Evolutionary conservation across 441 rosid genomes (phyloP), one percentile per base, ranked within the genome.

Genomic region (Croton setiger): DNA sequence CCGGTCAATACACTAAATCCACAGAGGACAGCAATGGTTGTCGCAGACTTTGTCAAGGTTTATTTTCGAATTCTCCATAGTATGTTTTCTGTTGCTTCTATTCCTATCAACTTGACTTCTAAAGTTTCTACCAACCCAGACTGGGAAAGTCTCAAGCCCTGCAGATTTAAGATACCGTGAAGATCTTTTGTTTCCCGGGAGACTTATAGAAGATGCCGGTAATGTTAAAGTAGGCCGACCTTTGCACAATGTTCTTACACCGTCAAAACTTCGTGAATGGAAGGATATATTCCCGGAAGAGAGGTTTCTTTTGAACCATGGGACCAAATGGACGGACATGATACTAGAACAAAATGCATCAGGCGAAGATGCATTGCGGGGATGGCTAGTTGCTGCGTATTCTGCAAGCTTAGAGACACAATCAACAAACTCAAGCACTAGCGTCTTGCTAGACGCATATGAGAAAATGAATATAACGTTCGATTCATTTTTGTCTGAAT

Each of bases 371-470:
- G 99, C 93, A 57, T 69, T 92, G 76, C 87, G 94, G 83, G 99
- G 98, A 55, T 95, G 99, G 98, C 73, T 95, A 60, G 90, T 95
- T 64, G 97, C 99, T 63, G 99, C 93, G 8, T 88, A 82, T 74
- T 84, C 87, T 36, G 72, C 83, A 20, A 75, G 73, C 59, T 82
- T 75, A 85, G 72, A 45, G 74, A 74, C 82, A 23, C 78, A 76
- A 20, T 76, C 76, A 37, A 63, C 62, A 14, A 76, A 79, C 72
- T 68, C 70, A 10, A 84, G 70, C 49, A 69, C 54, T 18, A 51
- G 68, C 3, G 76, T 81, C 47, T 60, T 89, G 80, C 83, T 68
- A 78, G 92, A 85, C 5, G 96, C 96, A 0, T 88, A 90, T 44
- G 78, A 79, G 57, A 88, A 81, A 78, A 86, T 90, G 97, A 84